Percentiles rank a stretch among this genome's conserved stretches.
These are phyloP conservation scores for Tuber melanosporum DNA, from an alignment of 495 filamentous ascomycete genomes.

Conservation along the genomic window DNA sequence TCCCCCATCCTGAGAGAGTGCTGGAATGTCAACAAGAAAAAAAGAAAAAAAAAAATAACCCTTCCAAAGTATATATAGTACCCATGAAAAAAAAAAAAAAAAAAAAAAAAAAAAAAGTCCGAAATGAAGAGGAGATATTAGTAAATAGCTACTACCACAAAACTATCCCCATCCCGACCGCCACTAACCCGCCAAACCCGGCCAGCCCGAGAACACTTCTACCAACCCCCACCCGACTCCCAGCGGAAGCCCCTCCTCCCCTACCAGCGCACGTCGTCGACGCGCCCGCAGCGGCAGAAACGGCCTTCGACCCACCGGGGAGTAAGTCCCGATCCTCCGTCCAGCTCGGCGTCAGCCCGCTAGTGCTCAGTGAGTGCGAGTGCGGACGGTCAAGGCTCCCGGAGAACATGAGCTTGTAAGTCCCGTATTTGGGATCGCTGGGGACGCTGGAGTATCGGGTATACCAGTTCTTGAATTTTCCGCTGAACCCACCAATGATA, in stretches of 20 bases:
- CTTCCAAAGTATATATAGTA: neutral
- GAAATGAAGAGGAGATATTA: neutral
- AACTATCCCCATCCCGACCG: constrained; percentile 3
- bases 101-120: neutral
- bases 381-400: constrained; percentile 7
- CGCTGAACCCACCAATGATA: constrained; percentile 6
- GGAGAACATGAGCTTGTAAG: constrained; percentile 17
- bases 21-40: neutral
- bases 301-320: neutral
- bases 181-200: neutral
- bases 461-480: constrained; percentile 5
- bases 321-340: neutral
- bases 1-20: neutral
- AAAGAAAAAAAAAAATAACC: neutral
- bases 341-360: constrained; percentile 11
- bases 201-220: neutral
- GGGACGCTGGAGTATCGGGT: neutral
- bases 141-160: neutral
- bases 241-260: neutral
- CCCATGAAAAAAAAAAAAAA: neutral
- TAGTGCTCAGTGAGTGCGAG: constrained; percentile 19
- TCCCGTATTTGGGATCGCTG: constrained; percentile 2
- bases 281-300: neutral
- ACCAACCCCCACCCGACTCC: neutral
- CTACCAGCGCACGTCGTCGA: neutral